Conservation (phyloP, 768 basidiomycete species). For the Agaricus blazei region DNA sequence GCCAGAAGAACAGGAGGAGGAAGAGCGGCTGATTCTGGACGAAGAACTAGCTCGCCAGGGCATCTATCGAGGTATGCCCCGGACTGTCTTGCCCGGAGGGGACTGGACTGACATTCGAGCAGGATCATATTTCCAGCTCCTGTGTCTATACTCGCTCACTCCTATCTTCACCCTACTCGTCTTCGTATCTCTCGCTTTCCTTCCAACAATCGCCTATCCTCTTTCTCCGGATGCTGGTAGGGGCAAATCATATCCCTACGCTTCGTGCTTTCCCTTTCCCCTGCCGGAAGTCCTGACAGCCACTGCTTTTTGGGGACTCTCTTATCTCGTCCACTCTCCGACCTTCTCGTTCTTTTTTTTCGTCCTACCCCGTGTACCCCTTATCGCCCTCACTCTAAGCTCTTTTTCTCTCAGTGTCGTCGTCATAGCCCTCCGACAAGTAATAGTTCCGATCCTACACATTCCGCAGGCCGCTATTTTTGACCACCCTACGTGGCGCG, state of each 20-base stretch:
- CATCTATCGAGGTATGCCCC: slow-evolving; percentile 23
- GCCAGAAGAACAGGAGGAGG: slow-evolving; percentile 30
- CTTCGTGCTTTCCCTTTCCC: slow-evolving; percentile 49
- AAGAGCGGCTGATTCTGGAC: slow-evolving; percentile 27
- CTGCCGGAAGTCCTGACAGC: slow-evolving; percentile 62
- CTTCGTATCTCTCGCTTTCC: slow-evolving; percentile 43
- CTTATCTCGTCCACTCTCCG: slow-evolving; percentile 40
- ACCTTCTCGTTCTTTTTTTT: slow-evolving; percentile 33
- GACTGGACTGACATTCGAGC: slow-evolving; percentile 6
- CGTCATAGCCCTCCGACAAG: slow-evolving; percentile 38
- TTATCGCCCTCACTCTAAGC: slow-evolving; percentile 49
- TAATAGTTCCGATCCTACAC: slow-evolving; percentile 7
- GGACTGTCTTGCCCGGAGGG: background rate
- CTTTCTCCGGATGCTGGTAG: slow-evolving; percentile 18
- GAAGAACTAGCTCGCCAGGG: slow-evolving; percentile 26
- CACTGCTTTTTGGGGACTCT: slow-evolving; percentile 55
- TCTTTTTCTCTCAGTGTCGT: slow-evolving; percentile 46
- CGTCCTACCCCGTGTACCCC: slow-evolving; percentile 43
- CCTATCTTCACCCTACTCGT: slow-evolving; percentile 47
- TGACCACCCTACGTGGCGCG: slow-evolving; percentile 47
- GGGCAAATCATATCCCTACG: slow-evolving; percentile 30
- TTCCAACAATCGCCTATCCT: slow-evolving; percentile 49
- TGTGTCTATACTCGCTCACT: slow-evolving; percentile 56
- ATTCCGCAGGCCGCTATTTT: slow-evolving; percentile 11
- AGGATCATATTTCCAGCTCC: slow-evolving; percentile 60